Evolutionary conservation across 2,329 filamentous ascomycete genomes (phyloP).

Genomic region (Calycina marina): DNA sequence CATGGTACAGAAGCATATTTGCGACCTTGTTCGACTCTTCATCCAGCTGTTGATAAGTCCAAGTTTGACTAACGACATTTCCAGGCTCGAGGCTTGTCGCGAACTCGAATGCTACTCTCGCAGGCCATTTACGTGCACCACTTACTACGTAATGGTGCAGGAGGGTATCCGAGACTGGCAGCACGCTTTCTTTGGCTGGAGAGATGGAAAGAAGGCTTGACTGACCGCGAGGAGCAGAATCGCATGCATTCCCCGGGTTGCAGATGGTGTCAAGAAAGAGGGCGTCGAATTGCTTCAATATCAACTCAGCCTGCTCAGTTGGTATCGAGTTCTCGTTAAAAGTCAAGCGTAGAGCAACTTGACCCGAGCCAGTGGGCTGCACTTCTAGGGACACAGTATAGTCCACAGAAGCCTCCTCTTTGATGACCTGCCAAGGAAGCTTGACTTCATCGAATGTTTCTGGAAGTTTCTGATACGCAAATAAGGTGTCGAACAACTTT

Average conservation of each 20-base stretch:
- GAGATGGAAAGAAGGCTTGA: constrained; percentile 47
- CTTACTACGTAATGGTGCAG: constrained; percentile 69
- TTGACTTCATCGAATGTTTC: constrained; percentile 9
- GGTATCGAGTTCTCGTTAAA: constrained; percentile 53
- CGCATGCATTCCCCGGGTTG: constrained; percentile 26
- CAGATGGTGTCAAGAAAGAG: constrained; percentile 44
- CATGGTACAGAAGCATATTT: constrained; percentile 39
- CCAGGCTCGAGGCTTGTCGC: constrained; percentile 38
- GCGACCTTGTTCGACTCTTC: constrained; percentile 58
- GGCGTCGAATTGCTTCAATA: constrained; percentile 60
- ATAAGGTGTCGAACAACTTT: constrained; percentile 67
- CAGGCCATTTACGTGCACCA: constrained; percentile 39
- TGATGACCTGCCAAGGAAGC: constrained; percentile 41
- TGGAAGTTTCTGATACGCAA: constrained; percentile 61
- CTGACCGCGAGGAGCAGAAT: constrained; percentile 8
- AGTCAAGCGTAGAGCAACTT: constrained; percentile 49
- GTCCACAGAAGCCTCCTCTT: constrained; percentile 57
- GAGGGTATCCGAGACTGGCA: constrained; percentile 41
- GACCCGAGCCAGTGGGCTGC: constrained; percentile 35
- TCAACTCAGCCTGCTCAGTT: constrained; percentile 44
- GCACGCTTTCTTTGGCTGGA: constrained; percentile 39
- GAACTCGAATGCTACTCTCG: constrained; percentile 62
- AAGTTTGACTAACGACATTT: constrained; percentile 34
- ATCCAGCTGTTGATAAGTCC: constrained; percentile 66
- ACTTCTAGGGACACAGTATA: constrained; percentile 74